These are phyloP conservation scores for Citrus sp. DNA, from an alignment of 345 rosid genomes.

Conservation along the genomic window DNA sequence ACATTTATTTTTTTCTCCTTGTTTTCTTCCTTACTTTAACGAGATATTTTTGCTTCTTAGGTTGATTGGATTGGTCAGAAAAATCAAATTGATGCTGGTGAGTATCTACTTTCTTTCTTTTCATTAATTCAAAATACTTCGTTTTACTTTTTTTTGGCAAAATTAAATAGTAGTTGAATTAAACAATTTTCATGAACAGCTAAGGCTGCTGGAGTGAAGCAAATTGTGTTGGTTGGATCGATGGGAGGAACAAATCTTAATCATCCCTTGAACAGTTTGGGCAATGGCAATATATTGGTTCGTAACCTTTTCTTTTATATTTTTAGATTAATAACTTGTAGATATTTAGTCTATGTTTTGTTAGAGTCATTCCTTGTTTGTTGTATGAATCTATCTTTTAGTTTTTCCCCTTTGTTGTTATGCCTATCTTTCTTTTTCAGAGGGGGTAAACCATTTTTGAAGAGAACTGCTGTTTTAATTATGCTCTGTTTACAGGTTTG, in stretches of 20 bases:
- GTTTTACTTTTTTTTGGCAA: neutral
- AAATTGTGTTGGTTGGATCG: slow-evolving; percentile 89
- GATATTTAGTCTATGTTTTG: neutral
- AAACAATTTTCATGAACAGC: slow-evolving; percentile 43
- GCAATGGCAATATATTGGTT: slow-evolving; percentile 92
- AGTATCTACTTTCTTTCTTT: slow-evolving; percentile 14
- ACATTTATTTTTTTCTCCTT: neutral
- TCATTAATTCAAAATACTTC: slow-evolving; percentile 2
- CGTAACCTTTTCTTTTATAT: slow-evolving; percentile 11
- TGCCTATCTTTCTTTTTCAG: neutral
- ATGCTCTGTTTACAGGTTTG: slow-evolving; percentile 49
- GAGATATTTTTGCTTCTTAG: slow-evolving; percentile 31
- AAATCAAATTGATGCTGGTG: slow-evolving; percentile 93
- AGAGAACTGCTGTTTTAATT: neutral
- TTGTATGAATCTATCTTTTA: neutral
- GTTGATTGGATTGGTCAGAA: slow-evolving; percentile 99
- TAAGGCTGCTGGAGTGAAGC: slow-evolving; percentile 90
- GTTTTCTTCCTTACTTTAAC: slow-evolving; percentile 11
- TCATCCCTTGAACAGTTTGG: slow-evolving; percentile 82
- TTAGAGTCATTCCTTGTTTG: neutral
- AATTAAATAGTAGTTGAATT: slow-evolving; percentile 10
- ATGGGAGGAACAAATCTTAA: slow-evolving; percentile 90
- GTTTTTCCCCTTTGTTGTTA: neutral
- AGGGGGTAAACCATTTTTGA: neutral
- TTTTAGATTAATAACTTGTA: neutral